These are phyloP conservation scores for Aspergillus thermomutatus DNA, from an alignment of 2,329 filamentous ascomycete genomes.

Conservation along the genomic window DNA sequence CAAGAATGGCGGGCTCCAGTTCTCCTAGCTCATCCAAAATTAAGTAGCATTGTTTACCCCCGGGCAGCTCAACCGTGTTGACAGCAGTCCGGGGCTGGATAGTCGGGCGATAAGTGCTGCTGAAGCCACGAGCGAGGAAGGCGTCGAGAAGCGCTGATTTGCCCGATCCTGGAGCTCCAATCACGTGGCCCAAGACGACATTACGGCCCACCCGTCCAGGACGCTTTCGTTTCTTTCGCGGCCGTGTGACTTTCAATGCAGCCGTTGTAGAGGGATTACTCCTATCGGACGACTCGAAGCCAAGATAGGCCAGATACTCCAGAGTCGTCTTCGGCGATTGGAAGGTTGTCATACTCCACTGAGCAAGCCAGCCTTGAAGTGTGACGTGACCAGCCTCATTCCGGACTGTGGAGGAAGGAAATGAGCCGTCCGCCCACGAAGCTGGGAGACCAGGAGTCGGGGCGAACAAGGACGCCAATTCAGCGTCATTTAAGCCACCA, in stretches of 20 bases:
- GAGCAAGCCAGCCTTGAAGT: slow-evolving; percentile 93
- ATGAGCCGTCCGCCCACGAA: slow-evolving; percentile 84
- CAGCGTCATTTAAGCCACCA: slow-evolving; percentile 81
- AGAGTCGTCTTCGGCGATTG: slow-evolving; percentile 91
- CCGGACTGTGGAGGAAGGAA: slow-evolving; percentile 88
- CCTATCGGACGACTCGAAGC: slow-evolving; percentile 76
- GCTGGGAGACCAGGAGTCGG: slow-evolving; percentile 85
- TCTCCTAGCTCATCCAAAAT: slow-evolving; percentile 95
- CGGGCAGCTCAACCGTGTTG: slow-evolving; percentile 92
- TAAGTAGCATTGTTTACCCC: slow-evolving; percentile 94
- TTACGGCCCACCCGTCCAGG: slow-evolving; percentile 88
- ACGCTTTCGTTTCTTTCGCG: slow-evolving; percentile 77
- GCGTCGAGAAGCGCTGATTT: slow-evolving; percentile 90
- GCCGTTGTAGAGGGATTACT: slow-evolving; percentile 73
- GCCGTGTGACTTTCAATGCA: slow-evolving; percentile 88
- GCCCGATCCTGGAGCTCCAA: slow-evolving; percentile 80
- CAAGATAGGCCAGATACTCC: slow-evolving; percentile 92
- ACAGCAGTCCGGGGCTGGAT: slow-evolving; percentile 93
- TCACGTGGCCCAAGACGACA: slow-evolving; percentile 87
- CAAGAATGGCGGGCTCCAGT: slow-evolving; percentile 88
- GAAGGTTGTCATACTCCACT: slow-evolving; percentile 99
- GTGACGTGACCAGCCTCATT: slow-evolving; percentile 96
- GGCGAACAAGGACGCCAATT: slow-evolving; percentile 82
- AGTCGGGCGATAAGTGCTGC: slow-evolving; percentile 79
- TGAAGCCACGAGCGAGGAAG: slow-evolving; percentile 86